Evolutionary conservation across 495 filamentous ascomycete species (phyloP).

Genomic region (Xylaria flabelliformis): DNA sequence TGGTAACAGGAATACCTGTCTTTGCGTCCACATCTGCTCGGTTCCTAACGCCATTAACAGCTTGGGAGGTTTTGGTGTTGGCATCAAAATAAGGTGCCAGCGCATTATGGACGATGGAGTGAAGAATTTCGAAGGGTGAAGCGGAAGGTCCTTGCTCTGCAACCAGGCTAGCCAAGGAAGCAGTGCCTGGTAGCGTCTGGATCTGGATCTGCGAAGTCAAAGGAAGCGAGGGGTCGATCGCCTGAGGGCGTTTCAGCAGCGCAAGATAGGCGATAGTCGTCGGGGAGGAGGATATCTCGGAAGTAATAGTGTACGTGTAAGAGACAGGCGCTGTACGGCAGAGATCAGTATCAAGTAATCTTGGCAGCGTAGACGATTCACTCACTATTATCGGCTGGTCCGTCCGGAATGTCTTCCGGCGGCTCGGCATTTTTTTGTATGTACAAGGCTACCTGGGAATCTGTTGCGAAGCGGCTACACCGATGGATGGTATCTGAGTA

Average conservation of each 20-base stretch:
- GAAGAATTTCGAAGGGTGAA: conserved; percentile 90
- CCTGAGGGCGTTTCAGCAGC: conserved; percentile 84
- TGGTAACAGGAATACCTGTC: conserved; percentile 93
- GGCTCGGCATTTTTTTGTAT: conserved; percentile 80
- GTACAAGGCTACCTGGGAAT: conserved; percentile 86
- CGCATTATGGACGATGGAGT: conserved; percentile 84
- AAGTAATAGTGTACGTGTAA: conserved; percentile 78
- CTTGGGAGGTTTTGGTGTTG: conserved; percentile 83
- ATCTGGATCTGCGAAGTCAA: conserved; percentile 87
- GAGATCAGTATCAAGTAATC: conserved; percentile 23
- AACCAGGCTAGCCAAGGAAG: conserved; percentile 65
- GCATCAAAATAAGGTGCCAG: conserved; percentile 96
- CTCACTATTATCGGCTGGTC: conserved; percentile 42
- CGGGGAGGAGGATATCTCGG: conserved; percentile 78
- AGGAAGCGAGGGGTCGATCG: conserved; percentile 80
- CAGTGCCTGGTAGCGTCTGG: conserved; percentile 84
- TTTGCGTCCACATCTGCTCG: conserved; percentile 84
- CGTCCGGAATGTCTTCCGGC: conserved; percentile 45
- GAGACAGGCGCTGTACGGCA: conserved; percentile 42
- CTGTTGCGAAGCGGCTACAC: conserved; percentile 87
- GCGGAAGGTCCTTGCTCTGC: conserved; percentile 70
- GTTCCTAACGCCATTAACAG: conserved; percentile 65
- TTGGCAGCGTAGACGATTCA: background rate
- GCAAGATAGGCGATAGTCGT: conserved; percentile 84
- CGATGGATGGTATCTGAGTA: conserved; percentile 81